These are phyloP conservation scores for Didymella arachidicola DNA, from an alignment of 2,329 filamentous ascomycete species.

Conservation along the genomic window DNA sequence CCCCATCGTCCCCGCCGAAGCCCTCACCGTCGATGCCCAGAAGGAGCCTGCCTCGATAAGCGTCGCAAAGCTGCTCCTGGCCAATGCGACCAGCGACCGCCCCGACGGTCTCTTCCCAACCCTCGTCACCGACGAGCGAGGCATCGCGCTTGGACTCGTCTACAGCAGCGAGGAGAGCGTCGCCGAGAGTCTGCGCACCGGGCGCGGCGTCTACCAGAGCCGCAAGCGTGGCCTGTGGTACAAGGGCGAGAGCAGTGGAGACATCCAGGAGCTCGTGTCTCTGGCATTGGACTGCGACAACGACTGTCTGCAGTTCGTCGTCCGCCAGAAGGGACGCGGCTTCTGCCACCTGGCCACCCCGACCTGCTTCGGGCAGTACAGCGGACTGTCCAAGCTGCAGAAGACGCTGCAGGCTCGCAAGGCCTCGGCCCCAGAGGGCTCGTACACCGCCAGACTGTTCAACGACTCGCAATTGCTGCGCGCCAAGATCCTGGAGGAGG, in stretches of 20 bases:
- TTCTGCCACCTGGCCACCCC: constrained; percentile 96
- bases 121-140: constrained; percentile 87
- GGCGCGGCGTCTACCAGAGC: constrained; percentile 91
- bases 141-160: constrained; percentile 84
- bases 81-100: constrained; percentile 81
- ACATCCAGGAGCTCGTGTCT: constrained; percentile 86
- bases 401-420: constrained; percentile 86
- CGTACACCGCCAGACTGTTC: constrained; percentile 93
- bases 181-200: constrained; percentile 81
- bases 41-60: constrained; percentile 68
- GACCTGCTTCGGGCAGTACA: constrained; percentile 88
- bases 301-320: constrained; percentile 89
- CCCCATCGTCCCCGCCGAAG: constrained; percentile 75
- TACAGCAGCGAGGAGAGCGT: constrained; percentile 95
- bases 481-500: constrained; percentile 99
- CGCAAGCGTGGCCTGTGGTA: constrained; percentile 95
- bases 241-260: constrained; percentile 93
- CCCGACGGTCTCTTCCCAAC: constrained; percentile 86
- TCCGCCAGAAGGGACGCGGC: constrained; percentile 83
- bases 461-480: constrained; percentile 86
- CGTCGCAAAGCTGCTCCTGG: constrained; percentile 74
- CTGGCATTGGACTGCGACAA: constrained; percentile 91
- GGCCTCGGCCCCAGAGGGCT: constrained; percentile 81
- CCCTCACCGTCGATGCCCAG: constrained; percentile 71
- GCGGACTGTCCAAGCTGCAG: constrained; percentile 82